Base-by-base conservation (phyloP, 2,329 filamentous ascomycete genomes). In the Penicillium sp. region DNA sequence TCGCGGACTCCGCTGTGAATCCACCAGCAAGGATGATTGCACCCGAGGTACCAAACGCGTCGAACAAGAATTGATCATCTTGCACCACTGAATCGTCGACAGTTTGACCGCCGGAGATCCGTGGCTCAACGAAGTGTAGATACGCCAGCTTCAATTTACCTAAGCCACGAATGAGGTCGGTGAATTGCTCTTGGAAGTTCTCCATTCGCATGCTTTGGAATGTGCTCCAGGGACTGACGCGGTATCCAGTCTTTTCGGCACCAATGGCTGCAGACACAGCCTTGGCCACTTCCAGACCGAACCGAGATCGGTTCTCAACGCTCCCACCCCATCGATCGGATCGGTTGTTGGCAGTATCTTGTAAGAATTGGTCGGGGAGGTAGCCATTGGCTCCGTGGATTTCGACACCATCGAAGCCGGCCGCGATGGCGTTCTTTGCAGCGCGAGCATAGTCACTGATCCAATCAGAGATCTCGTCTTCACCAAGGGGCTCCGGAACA, bases 121-220 rank as follows among this genome's bases (percentile, higher is more conserved):
- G 78, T 0, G 83, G 79, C 62, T 88, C 84, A 6, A 88, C 71
- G 0, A 87, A 55, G 65, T 87, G 85, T 1, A 89, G 65, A 63
- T 85, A 88, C 0, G 84, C 80, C 14, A 89, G 71, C 1, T 79
- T 75, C 2, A 85, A 66, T 24, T 75, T 70, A 53, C 77, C 80
- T 46, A 80, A 83, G 0, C 82, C 82, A 22, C 76, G 79, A 29
- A 77, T 76, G 2, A 86, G 72, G 0, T 83, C 82, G 67, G 72
- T 81, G 7, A 46, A 46, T 34, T 46, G 43, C n/a, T 34, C 43
- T 31, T 32, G 43, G 29, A 9, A 34, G 43, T 89, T 78, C 0
- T 71, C 60, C 83, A 88, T 87, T 32, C 75, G 73, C 86, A 89
- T 75, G 7, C 57, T 71, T 58, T 75, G 69, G 62, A 72, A 75